Percentiles rank a stretch among this genome's conserved stretches.
These are phyloP conservation scores for Pythium biforme DNA, from an alignment of 352 stramenopile genomes.

Conservation along the genomic window DNA sequence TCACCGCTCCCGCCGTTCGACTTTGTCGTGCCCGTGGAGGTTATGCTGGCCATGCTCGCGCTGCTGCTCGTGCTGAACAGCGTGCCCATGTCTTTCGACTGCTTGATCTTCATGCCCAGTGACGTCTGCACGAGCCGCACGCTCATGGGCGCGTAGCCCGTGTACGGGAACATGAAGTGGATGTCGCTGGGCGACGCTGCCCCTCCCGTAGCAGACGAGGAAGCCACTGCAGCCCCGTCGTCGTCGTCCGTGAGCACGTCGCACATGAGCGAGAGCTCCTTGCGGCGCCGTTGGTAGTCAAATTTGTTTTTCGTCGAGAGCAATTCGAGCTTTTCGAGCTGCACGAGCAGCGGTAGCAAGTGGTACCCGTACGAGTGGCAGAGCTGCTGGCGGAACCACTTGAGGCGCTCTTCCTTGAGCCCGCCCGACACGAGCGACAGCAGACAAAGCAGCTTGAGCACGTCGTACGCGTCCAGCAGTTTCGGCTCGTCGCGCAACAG, in stretches of 20 bases:
- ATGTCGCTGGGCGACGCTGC: constrained; percentile 42
- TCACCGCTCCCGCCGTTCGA: not conserved
- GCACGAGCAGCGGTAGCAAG: constrained; percentile 61
- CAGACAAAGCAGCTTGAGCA: constrained; percentile 76
- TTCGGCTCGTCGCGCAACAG: constrained; percentile 61
- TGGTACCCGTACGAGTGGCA: constrained; percentile 84
- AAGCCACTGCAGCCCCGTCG: not conserved
- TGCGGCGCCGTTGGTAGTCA: constrained; percentile 43
- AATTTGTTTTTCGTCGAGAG: constrained; percentile 61
- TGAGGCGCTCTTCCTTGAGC: constrained; percentile 52
- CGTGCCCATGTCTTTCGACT: constrained; percentile 13
- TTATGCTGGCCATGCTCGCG: constrained; percentile 10
- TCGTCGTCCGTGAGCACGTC: constrained; percentile 13
- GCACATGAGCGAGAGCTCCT: constrained; percentile 26
- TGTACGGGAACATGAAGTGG: constrained; percentile 87
- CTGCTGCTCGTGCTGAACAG: constrained; percentile 19
- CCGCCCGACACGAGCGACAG: constrained; percentile 69
- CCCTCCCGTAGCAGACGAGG: not conserved
- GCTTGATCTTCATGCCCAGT: constrained; percentile 68
- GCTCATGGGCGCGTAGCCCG: constrained; percentile 81
- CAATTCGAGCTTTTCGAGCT: constrained; percentile 72
- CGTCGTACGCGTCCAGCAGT: constrained; percentile 66
- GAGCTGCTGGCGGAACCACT: constrained; percentile 71
- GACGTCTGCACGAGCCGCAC: constrained; percentile 76
- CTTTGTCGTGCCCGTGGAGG: constrained; percentile 1